Evolutionary conservation across 345 rosid species (phyloP).

Genomic region (Geranium rotundifolium): DNA sequence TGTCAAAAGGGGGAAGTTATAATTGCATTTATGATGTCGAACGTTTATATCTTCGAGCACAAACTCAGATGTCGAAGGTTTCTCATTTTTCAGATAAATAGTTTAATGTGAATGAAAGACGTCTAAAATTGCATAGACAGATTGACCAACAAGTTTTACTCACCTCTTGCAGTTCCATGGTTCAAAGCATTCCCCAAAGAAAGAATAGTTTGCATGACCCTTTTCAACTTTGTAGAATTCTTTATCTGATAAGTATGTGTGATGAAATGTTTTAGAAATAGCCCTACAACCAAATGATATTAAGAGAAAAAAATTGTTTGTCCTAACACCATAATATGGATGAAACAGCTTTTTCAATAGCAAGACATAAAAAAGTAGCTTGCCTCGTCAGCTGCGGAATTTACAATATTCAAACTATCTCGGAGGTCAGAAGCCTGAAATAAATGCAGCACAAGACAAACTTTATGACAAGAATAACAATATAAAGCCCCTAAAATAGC

Average conservation of each 20-base stretch:
- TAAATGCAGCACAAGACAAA: constrained; percentile 7
- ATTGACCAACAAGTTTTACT: constrained; percentile 13
- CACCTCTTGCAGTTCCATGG: constrained; percentile 94
- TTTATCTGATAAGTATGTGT: constrained; percentile 37
- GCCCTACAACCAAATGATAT: background rate
- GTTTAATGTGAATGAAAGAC: background rate
- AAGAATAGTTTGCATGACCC: constrained; percentile 78
- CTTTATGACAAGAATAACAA: constrained; percentile 7
- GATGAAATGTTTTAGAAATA: constrained; percentile 1
- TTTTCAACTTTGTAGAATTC: constrained; percentile 56
- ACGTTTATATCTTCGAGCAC: no score
- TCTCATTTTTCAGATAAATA: background rate
- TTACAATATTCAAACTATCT: constrained; percentile 42
- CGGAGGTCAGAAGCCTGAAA: constrained; percentile 74
- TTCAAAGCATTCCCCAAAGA: constrained; percentile 82
- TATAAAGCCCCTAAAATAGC: constrained; percentile 12
- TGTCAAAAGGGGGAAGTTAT: no score
- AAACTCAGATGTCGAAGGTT: background rate
- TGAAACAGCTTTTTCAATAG: background rate
- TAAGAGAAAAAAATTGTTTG: constrained; percentile 9
- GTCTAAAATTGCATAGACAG: background rate
- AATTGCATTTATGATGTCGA: no score
- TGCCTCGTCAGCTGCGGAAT: constrained; percentile 66
- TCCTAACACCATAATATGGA: background rate
- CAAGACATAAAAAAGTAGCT: constrained; percentile 13